Conservation (phyloP, 495 filamentous ascomycete genomes). For the Lasiosphaeria hispida region DNA sequence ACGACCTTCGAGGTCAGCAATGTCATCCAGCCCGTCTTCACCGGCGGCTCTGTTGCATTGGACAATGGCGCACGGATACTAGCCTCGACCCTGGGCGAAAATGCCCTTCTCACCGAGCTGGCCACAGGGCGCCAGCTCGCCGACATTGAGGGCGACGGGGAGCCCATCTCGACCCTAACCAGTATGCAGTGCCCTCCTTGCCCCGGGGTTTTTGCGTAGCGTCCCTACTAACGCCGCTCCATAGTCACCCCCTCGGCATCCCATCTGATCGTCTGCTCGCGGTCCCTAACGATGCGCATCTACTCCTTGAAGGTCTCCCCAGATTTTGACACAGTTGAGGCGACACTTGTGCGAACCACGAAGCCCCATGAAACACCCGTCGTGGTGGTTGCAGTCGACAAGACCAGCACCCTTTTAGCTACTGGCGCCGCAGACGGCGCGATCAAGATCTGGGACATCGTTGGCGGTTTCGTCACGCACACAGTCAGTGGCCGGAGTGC, state of each 20-base stretch:
- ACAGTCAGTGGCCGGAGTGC: slow-evolving; percentile 91
- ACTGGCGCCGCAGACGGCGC: slow-evolving; percentile 89
- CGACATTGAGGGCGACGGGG: slow-evolving; percentile 92
- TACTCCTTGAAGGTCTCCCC: slow-evolving; percentile 66
- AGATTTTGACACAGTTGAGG: slow-evolving; percentile 53
- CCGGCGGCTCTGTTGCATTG: slow-evolving; percentile 82
- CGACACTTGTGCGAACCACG: slow-evolving; percentile 69
- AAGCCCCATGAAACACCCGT: slow-evolving; percentile 92
- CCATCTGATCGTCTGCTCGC: slow-evolving; percentile 85
- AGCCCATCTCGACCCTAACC: slow-evolving; percentile 81
- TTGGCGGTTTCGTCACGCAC: slow-evolving; percentile 87
- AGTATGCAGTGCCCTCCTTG: slow-evolving; percentile 42
- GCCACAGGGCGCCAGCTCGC: slow-evolving; percentile 77
- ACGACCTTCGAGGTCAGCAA: slow-evolving; percentile 83
- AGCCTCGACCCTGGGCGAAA: slow-evolving; percentile 82
- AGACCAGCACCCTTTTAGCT: slow-evolving; percentile 83
- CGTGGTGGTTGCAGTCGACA: slow-evolving; percentile 76
- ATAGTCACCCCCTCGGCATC: slow-evolving; percentile 82
- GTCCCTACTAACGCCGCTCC: slow-evolving; percentile 21
- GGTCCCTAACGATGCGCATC: slow-evolving; percentile 90
- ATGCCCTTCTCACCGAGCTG: slow-evolving; percentile 83
- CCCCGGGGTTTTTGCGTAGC: not conserved
- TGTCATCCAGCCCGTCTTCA: slow-evolving; percentile 89
- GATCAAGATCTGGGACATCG: slow-evolving; percentile 96
- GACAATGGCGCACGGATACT: slow-evolving; percentile 79